phyloP scores from a whole-genome alignment of 805 yeast genomes.

The Zygotorulaspora danielsina region DNA sequence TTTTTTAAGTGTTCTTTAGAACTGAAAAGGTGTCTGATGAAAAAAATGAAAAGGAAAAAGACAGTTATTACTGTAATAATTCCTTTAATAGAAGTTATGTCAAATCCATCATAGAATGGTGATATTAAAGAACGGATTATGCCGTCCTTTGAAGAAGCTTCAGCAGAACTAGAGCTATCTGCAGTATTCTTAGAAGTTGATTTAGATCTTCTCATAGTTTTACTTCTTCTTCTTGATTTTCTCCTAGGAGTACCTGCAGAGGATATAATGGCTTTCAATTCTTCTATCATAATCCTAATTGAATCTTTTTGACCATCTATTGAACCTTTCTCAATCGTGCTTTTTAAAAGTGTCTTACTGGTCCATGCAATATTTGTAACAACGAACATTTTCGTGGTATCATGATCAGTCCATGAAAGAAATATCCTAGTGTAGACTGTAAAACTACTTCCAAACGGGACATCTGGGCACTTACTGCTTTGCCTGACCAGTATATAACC shows the following conservation, averaged over 20 bases:
- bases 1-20: conserved; percentile 8
- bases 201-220: conserved; percentile 7
- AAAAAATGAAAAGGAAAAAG: conserved; percentile 11
- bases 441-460: conserved; percentile 69
- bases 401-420: conserved; percentile 57
- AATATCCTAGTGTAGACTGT: conserved; percentile 55
- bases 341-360: conserved; percentile 71
- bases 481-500: conserved; percentile 45
- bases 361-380: conserved; percentile 65
- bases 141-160: background rate
- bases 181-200: conserved; percentile 7
- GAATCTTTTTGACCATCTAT: conserved; percentile 70
- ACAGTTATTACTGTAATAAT: conserved; percentile 9
- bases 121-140: conserved; percentile 5
- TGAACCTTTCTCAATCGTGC: conserved; percentile 71
- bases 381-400: conserved; percentile 50
- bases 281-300: conserved; percentile 43
- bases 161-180: conserved; percentile 12
- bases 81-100: conserved; percentile 21
- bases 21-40: conserved; percentile 11
- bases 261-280: conserved; percentile 34
- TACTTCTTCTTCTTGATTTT: conserved; percentile 17
- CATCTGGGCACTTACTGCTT: conserved; percentile 63
- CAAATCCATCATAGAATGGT: conserved; percentile 14
- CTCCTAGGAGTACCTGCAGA: conserved; percentile 22